Evolutionary conservation across 2,329 filamentous ascomycete genomes (phyloP).

Genomic region (Diaporthe vexans): DNA sequence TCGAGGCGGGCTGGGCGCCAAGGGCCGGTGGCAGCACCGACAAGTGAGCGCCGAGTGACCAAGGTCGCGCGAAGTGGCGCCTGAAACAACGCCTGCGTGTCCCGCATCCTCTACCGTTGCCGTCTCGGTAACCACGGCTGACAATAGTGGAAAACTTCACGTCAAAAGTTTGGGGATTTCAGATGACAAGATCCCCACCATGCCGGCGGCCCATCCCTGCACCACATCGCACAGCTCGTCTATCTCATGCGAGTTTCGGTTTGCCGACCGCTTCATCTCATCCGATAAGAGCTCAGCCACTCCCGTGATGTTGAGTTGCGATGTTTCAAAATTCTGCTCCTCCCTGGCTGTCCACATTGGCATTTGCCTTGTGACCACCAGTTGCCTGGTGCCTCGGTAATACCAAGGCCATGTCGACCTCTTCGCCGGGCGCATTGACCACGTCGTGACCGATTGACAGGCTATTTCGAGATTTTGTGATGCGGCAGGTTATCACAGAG

Average conservation of each 20-base stretch:
- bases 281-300: slow-evolving; percentile 5
- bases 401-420: slow-evolving; percentile 3
- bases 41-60: slow-evolving; percentile 7
- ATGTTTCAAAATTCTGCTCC: slow-evolving; percentile 22
- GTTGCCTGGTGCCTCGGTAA: not conserved
- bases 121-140: not conserved
- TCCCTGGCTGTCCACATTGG: slow-evolving; percentile 12
- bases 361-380: slow-evolving; percentile 9
- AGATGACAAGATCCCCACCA: slow-evolving; percentile 10
- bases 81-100: slow-evolving; percentile 28
- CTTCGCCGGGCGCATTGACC: not conserved
- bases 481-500: not conserved
- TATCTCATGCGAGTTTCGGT: slow-evolving; percentile 16
- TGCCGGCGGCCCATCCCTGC: slow-evolving; percentile 14
- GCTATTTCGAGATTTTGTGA: not conserved
- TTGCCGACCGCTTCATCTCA: slow-evolving; percentile 6
- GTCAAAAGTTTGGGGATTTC: slow-evolving; percentile 15
- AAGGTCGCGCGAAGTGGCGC: slow-evolving; percentile 9
- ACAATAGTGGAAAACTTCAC: not conserved
- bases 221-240: slow-evolving; percentile 8
- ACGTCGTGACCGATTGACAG: slow-evolving; percentile 3
- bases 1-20: slow-evolving; percentile 7
- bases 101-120: not conserved
- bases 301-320: slow-evolving; percentile 1
- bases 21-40: slow-evolving; percentile 19